Evolutionary conservation across 495 filamentous ascomycete species (phyloP), one percentile per base, ranked within the genome.

Genomic region (Hypomontagnella monticulosa): DNA sequence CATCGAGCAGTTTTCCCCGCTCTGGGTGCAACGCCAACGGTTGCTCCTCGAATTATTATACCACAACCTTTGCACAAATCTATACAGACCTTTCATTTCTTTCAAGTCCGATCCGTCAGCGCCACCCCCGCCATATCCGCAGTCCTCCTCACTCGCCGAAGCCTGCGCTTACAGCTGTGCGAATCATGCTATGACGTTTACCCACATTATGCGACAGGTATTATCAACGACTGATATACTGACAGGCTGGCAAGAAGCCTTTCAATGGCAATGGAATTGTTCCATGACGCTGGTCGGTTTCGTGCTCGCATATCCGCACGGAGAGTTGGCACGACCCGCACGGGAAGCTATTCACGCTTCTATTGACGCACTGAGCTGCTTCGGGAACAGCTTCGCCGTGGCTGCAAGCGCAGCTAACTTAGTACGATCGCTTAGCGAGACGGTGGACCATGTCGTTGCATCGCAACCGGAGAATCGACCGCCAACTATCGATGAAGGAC

Each of bases 181-280:
- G 44, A 67, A 64, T 14, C 83, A 86, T 60, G 83, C 83, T 4
- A 79, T 84, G 18, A 73, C 78, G 4, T 60, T 80, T n/a, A 86
- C 81, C 1, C 69, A 73, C 11, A 83, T 86, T 4, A 76, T 80
- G 27, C 76, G 82, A 52, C 84, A 87, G 57, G 66, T 81, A 1
- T 63, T 86, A 6, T 66, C 71, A 0, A 68, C 73, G 16, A 83
- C 81, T 4, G 63, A 72, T 11, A 63, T 85, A 42, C 72, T 87
- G 0, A 65, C 66, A 8, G 81, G 83, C 4, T 84, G 81, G 79
- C 74, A 81, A 54, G 80, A 83, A 58, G 76, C 73, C 1, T 86
- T 81, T 41, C 79, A 82, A 19, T 84, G 74, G 67, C 80, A 83
- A 61, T 85, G 83, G 83, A 84, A 84, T 48, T 76, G 79, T 9